These are phyloP conservation scores for Scenedesmus sp. DNA, from an alignment of 163 green algal genomes.

Conservation along the genomic window DNA sequence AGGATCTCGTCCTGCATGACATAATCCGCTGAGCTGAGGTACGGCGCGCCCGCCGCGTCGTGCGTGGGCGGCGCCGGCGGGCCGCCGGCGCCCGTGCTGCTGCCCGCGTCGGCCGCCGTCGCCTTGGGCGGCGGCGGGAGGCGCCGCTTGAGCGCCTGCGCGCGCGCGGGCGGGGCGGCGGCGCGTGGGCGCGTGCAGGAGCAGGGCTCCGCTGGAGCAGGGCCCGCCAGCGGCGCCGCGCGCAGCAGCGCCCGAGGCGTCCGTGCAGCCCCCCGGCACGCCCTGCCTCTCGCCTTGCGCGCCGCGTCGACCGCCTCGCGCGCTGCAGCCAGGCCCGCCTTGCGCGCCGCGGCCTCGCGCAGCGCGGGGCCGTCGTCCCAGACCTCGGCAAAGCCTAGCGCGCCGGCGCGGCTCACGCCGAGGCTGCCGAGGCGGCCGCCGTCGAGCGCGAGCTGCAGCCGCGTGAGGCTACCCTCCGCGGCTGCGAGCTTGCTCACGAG, in stretches of 20 bases:
- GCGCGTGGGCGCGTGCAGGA: not conserved
- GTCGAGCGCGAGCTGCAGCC: conserved; percentile 49
- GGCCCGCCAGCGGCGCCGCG: no score
- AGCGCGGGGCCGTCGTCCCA: conserved; percentile 83
- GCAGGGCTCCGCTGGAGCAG: not conserved
- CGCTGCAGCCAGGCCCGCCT: conserved; percentile 47
- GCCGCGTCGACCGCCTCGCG: conserved; percentile 69
- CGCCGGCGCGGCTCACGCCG: conserved; percentile 42
- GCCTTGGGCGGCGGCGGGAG: conserved; percentile 66
- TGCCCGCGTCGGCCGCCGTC: conserved; percentile 14
- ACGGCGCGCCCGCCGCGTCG: conserved; percentile 39
- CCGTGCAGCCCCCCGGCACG: no score
- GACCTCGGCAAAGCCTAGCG: conserved; percentile 57
- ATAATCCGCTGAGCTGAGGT: conserved; percentile 57
- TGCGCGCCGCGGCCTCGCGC: conserved; percentile 53
- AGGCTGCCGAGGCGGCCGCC: conserved; percentile 57
- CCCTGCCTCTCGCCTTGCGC: no score
- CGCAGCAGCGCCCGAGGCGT: no score
- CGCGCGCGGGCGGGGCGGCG: no score
- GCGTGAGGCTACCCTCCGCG: conserved; percentile 25
- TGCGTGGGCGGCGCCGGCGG: not conserved
- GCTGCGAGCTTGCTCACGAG: conserved; percentile 30
- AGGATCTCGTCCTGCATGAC: conserved; percentile 77
- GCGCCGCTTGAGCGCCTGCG: conserved; percentile 67
- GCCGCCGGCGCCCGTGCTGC: conserved; percentile 29